Evolutionary conservation across 2,329 filamentous ascomycete genomes (phyloP).

Genomic region (Neurospora crassa): DNA sequence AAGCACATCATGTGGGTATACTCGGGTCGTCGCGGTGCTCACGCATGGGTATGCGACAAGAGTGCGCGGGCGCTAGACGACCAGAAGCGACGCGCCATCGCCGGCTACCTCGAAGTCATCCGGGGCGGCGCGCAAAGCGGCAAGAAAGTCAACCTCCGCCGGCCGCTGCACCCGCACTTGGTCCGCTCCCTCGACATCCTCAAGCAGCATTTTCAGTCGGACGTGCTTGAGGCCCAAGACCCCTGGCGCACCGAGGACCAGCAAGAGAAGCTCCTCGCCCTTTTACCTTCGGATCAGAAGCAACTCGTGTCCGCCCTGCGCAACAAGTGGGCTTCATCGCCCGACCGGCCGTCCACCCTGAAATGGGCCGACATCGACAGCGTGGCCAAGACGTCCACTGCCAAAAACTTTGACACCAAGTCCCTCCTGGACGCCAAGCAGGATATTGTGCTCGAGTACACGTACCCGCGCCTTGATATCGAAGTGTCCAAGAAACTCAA

Average conservation of each 20-base stretch:
- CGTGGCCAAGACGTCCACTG: conserved; percentile 66
- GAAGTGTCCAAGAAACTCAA: conserved; percentile 97
- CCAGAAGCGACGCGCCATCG: conserved; percentile 72
- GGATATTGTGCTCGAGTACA: conserved; percentile 94
- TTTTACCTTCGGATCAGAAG: conserved; percentile 64
- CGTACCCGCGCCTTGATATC: conserved; percentile 91
- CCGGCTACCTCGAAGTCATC: conserved; percentile 84
- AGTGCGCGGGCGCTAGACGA: conserved; percentile 79
- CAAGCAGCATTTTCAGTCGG: conserved; percentile 71
- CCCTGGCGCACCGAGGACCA: conserved; percentile 67
- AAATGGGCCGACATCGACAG: conserved; percentile 96
- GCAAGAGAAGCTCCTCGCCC: conserved; percentile 67
- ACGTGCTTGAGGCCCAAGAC: conserved; percentile 76
- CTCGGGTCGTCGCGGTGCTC: conserved; percentile 88
- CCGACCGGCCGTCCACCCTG: conserved; percentile 61
- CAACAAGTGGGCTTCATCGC: conserved; percentile 83
- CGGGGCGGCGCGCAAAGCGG: conserved; percentile 76
- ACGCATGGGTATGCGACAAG: conserved; percentile 97
- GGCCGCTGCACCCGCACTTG: conserved; percentile 85
- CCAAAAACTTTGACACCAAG: conserved; percentile 61
- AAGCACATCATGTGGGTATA: conserved; percentile 98
- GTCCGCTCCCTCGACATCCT: conserved; percentile 77
- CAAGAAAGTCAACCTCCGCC: conserved; percentile 74
- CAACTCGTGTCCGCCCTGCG: conserved; percentile 65
- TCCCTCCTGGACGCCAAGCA: conserved; percentile 83